These are phyloP conservation scores for Candida frijolesensis DNA, from an alignment of 1,139 yeast species.

Conservation along the genomic window DNA sequence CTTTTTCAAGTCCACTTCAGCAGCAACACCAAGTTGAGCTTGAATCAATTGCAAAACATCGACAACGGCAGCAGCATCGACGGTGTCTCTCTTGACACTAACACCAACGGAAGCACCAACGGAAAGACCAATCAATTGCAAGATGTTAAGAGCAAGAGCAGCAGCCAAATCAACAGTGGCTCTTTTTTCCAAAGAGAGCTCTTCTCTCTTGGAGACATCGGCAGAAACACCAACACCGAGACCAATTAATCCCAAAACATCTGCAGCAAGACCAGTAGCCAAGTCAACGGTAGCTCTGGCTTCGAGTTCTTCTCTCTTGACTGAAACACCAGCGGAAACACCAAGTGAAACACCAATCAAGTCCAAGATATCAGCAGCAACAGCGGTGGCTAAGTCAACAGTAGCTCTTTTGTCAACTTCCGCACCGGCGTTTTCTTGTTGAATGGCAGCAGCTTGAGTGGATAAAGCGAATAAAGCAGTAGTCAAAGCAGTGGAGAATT, in stretches of 20 bases:
- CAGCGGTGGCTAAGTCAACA: constrained; percentile 1
- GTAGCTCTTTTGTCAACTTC: constrained; percentile 5
- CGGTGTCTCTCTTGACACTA: constrained; percentile 2
- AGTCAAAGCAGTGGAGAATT: constrained; percentile 3
- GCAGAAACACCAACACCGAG: background rate
- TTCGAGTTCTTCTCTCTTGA: constrained; percentile 3
- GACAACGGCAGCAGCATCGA: background rate
- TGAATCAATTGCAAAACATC: background rate
- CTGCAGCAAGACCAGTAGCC: constrained; percentile 4
- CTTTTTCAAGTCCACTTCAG: background rate
- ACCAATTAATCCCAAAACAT: background rate
- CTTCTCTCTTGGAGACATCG: constrained; percentile 3
- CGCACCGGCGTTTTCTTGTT: background rate
- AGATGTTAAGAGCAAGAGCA: background rate
- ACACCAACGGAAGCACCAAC: constrained; percentile 3
- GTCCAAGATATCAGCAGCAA: constrained; percentile 2
- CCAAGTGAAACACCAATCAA: constrained; percentile 2
- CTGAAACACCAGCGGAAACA: background rate
- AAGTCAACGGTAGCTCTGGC: background rate
- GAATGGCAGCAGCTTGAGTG: constrained; percentile 7
- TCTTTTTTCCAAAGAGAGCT: background rate
- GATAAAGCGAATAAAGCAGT: constrained; percentile 6
- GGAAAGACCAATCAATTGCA: constrained; percentile 1
- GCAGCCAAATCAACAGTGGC: constrained; percentile 2
- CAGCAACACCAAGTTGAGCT: background rate